These are phyloP conservation scores for Pholiota microspora DNA, from an alignment of 768 basidiomycete genomes.

Conservation along the genomic window DNA sequence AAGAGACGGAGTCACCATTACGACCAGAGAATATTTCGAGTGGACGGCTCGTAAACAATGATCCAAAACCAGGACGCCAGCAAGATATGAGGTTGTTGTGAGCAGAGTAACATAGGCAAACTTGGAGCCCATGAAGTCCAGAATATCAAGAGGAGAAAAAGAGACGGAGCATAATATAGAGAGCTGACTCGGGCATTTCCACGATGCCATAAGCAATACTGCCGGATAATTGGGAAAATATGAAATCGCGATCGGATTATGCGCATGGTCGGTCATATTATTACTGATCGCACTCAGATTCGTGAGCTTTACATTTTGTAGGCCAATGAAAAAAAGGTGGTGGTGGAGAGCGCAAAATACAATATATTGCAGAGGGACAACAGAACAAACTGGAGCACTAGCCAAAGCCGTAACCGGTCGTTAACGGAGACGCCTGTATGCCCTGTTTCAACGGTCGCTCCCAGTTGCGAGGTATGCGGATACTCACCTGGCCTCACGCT, in stretches of 20 bases:
- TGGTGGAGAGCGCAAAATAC: conserved; percentile 18
- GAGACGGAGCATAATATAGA: conserved; percentile 21
- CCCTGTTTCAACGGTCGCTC: conserved; percentile 6
- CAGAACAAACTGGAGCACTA: conserved; percentile 15
- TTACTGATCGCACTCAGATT: conserved; percentile 12
- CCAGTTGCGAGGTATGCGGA: neutral
- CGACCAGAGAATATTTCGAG: conserved; percentile 74
- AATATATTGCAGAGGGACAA: conserved; percentile 25
- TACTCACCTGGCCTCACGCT: conserved; percentile 94
- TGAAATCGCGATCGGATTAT: conserved; percentile 15
- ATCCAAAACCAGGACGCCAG: conserved; percentile 61
- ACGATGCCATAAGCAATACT: conserved; percentile 21
- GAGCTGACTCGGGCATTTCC: conserved; percentile 20
- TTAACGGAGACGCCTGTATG: conserved; percentile 23
- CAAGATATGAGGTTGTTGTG: conserved; percentile 67
- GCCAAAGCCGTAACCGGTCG: conserved; percentile 8
- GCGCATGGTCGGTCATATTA: conserved; percentile 17
- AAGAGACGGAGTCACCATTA: conserved; percentile 67
- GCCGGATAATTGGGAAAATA: conserved; percentile 14
- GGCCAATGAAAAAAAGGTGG: neutral
- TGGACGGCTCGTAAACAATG: conserved; percentile 50
- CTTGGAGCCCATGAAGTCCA: conserved; percentile 16
- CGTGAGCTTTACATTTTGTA: conserved; percentile 8
- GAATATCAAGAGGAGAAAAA: conserved; percentile 8
- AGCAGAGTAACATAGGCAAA: conserved; percentile 77